Conservation (phyloP, 192 early-diverging fungal genomes). For the Backusella morwellensis region DNA sequence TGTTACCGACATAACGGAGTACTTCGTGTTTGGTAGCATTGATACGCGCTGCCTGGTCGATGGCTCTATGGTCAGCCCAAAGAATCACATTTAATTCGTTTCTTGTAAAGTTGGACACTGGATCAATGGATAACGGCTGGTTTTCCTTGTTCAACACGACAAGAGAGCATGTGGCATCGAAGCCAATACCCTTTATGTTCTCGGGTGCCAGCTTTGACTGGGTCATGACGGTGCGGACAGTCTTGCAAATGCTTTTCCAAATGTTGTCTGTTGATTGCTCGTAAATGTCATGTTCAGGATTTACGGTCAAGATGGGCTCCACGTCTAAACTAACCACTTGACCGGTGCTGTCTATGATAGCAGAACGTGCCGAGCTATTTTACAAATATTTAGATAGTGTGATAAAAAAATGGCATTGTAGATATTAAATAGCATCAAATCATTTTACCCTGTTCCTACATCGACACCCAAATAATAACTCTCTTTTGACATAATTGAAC, state of each 20-base stretch:
- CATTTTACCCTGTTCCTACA: slow-evolving; percentile 50
- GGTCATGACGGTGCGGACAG: slow-evolving; percentile 41
- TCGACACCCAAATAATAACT: slow-evolving; percentile 58
- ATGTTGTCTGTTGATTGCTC: slow-evolving; percentile 70
- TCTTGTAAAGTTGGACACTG: slow-evolving; percentile 40
- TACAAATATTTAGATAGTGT: background rate
- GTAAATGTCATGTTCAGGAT: slow-evolving; percentile 51
- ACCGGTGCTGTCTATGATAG: slow-evolving; percentile 49
- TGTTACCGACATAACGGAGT: slow-evolving; percentile 63
- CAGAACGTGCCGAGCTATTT: slow-evolving; percentile 47
- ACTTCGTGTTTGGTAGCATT: slow-evolving; percentile 54
- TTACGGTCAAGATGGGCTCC: slow-evolving; percentile 44
- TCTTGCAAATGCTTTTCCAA: slow-evolving; percentile 54
- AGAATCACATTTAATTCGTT: slow-evolving; percentile 59
- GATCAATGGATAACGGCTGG: slow-evolving; percentile 49
- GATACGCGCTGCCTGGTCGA: slow-evolving; percentile 58
- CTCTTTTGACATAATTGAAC: background rate
- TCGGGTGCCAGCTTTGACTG: slow-evolving; percentile 24
- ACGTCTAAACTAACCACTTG: slow-evolving; percentile 45
- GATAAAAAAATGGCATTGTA: background rate
- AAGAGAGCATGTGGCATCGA: slow-evolving; percentile 78
- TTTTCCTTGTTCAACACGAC: slow-evolving; percentile 52
- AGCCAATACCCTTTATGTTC: slow-evolving; percentile 63
- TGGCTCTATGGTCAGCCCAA: slow-evolving; percentile 76
- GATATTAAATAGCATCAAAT: background rate